Base-by-base conservation (phyloP, 805 yeast species). In the Candida boidinii region DNA sequence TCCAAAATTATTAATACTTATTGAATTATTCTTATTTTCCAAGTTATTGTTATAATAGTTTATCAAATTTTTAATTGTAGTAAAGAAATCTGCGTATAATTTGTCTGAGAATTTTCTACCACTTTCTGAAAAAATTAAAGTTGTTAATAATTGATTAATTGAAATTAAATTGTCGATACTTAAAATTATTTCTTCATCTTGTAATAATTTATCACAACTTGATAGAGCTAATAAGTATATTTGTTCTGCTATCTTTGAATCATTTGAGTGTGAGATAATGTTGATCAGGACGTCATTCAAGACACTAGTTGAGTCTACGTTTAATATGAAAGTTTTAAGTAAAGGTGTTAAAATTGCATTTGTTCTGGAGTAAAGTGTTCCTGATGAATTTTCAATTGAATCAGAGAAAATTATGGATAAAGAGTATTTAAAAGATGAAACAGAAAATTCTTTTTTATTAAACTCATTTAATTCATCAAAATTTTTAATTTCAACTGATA, bases 361-460 rank as follows among this genome's bases (percentile, higher is more conserved):
- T 0, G 87, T 62, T 49, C 76, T 84, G 1, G 95, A 81, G 52
- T 90, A 95, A 38, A 88, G 63, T 0, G 81, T 66, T 5, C 73
- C 80, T 11, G 70, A 70, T 0, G 94, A 76, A 28, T 85, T 76
- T 41, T 72, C 78, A 52, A 88, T 62, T 0, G 96, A 62, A 48
- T 85, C 94, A 3, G 86, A 64, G 48, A 76, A 76, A 26, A 88
- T 64, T 5, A 67, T 64, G 2, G 73, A 64, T 27, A 84, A 51
- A 0, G 94, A 67, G 11, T 60, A 73, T 36, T 69, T 67, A 47
- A 76, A 83, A 9, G 70, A 63, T 8, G 54, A 56, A 29, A 65
- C 62, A 16, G 16, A n/a, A 10, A 44, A 26, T 9, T 37, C 39
- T n/a, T n/a, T n/a, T n/a, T n/a, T n/a, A n/a, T n/a, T n/a, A n/a